These are phyloP conservation scores for Globisporangium lucens DNA, from an alignment of 352 stramenopile species.

Conservation along the genomic window DNA sequence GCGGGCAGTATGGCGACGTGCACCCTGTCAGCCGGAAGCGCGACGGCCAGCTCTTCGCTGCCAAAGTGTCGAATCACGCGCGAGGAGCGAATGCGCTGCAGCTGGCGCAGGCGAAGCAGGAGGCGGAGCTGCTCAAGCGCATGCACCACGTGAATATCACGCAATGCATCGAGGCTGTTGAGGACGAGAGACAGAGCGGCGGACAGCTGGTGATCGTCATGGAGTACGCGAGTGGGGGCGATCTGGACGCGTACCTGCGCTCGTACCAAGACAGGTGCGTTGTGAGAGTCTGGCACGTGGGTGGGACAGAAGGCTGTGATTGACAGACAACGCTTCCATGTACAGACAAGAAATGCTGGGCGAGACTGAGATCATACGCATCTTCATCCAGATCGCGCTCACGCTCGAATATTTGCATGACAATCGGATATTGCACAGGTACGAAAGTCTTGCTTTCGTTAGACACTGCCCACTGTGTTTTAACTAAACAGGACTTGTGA, in stretches of 20 bases:
- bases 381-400: constrained; percentile 64
- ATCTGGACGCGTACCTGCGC: constrained; percentile 51
- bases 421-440: constrained; percentile 63
- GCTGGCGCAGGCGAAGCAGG: constrained; percentile 18
- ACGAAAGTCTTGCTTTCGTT: neutral
- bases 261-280: constrained; percentile 2
- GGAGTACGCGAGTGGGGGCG: constrained; percentile 67
- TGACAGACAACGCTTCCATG: neutral
- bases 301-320: neutral
- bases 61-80: constrained; percentile 37
- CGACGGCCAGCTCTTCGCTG: constrained; percentile 44
- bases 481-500: neutral
- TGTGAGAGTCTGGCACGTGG: neutral
- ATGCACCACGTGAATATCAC: constrained; percentile 69
- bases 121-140: constrained; percentile 46
- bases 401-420: constrained; percentile 62
- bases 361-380: constrained; percentile 56
- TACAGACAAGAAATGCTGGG: constrained; percentile 18
- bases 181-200: constrained; percentile 1
- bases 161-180: constrained; percentile 48
- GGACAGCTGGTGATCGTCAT: constrained; percentile 57
- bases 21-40: constrained; percentile 34
- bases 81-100: constrained; percentile 11
- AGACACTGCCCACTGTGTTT: neutral
- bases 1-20: constrained; percentile 58